Evolutionary conservation across 2,329 filamentous ascomycete species (phyloP), one percentile per base, ranked within the genome.

Genomic region (Sporothrix pseudoabietina): DNA sequence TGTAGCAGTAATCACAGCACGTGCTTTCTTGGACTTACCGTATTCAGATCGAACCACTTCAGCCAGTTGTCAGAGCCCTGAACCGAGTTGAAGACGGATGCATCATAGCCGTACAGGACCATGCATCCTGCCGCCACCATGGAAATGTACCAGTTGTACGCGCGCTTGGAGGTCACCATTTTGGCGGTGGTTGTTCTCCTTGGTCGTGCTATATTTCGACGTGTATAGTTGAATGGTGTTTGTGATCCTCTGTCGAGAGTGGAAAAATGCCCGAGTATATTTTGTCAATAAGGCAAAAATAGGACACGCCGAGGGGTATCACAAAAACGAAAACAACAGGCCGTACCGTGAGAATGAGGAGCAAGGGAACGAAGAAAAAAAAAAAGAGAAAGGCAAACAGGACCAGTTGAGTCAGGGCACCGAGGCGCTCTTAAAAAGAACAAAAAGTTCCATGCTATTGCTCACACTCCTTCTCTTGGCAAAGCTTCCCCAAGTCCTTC

Each of bases 101-200:
- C 90, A 85, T 92, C 91, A 79, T 92, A 92, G 73, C 91, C 91
- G 79, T 92, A 92, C 61, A 93, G 84, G 30, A 92, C 89, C 91
- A 92, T 92, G 80, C 89, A 92, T 80, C 89, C 89, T 78, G 91
- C 90, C 73, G 90, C 90, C 76, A 92, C 88, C 69, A 91, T 83
- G 74, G 89, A 90, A 76, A 91, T 88, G 82, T 90, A 92, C 78
- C 78, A 79, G 74, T 79, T 79, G 76, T 79, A 79, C 54, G 74
- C 32, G n/a, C 77, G 72, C 70, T 74, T 78, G n/a, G 72, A 71
- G 72, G 73, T 73, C 71, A 77, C 77, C 78, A 79, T 79, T 72
- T 76, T 77, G 70, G 65, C 75, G 65, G 75, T 61, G n/a, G 71
- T 52, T 69, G 71, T 59, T 69, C 16, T 65, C 55, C 39, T 26